A percentile compares a stretch with the other conserved stretches of the same genome.
Conservation (phyloP, 2,329 filamentous ascomycete genomes). For the Pseudogymnoascus sp. region DNA sequence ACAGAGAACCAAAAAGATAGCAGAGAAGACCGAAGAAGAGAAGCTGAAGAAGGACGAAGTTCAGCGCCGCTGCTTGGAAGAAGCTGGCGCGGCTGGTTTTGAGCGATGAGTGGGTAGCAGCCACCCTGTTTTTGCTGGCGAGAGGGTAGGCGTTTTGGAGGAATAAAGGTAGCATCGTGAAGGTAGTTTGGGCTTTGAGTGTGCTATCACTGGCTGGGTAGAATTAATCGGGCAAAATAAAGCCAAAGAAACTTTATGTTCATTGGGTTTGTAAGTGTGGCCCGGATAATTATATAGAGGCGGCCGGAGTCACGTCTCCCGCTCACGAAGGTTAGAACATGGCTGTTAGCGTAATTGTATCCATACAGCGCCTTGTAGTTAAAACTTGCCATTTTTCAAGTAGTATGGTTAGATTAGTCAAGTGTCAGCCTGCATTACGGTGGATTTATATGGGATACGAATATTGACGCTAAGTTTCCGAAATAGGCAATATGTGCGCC, state of each 20-base stretch:
- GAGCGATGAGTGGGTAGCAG: constrained; percentile 11
- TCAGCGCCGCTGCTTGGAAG: constrained; percentile 16
- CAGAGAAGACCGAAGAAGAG: constrained; percentile 20
- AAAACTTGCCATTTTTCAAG: not conserved
- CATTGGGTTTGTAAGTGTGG: not conserved
- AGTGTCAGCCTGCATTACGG: not conserved
- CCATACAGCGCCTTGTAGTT: not conserved
- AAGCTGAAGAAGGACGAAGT: constrained; percentile 17
- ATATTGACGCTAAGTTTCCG: not conserved
- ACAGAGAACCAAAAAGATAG: constrained; percentile 31
- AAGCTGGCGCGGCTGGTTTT: constrained; percentile 10
- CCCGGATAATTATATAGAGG: not conserved
- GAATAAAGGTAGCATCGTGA: not conserved
- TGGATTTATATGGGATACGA: not conserved
- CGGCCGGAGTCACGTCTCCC: too few relatives aligned
- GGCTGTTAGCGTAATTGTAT: not conserved
- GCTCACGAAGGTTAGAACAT: not conserved
- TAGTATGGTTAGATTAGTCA: not conserved
- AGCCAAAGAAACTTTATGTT: not conserved
- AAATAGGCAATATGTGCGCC: not conserved
- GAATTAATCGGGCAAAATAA: not conserved
- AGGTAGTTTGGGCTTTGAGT: not conserved
- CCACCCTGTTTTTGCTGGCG: constrained; percentile 14
- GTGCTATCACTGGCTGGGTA: not conserved
- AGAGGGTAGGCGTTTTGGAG: not conserved